Base-by-base conservation (phyloP, 768 basidiomycete species). In the Dioszegia aurantiaca region DNA sequence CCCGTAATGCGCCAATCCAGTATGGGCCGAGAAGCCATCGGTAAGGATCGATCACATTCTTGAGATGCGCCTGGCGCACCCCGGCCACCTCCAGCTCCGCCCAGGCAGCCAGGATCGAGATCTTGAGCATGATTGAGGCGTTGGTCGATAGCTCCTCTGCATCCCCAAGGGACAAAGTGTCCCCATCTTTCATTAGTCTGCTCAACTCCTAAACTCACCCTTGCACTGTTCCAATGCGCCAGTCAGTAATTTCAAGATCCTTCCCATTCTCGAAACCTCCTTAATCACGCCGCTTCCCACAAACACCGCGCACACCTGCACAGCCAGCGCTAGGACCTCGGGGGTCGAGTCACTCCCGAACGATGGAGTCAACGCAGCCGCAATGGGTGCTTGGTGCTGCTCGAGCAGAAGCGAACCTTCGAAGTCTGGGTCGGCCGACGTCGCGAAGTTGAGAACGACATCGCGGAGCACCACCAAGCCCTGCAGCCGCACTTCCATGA, bases 321-420 rank as follows among this genome's bases (percentile, higher is more conserved):
- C 86, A 1, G 92, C 94, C 24, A 89, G 86, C 0, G 93, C 89
- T 39, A 97, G 72, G 30, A 98, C 93, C 73, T 99, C 94, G 0
- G 94, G 94, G 0, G 91, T 90, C 0, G 92, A 90, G 72, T 98
- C 95, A 0, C 90, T 82, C 1, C 90, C 91, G 70, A 99, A 98
- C 0, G 93, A 92, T 0, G 95, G 94, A 0, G 94, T 98, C 17
- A 98, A 81, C 0, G 95, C 95, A 19, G 95, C 91, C 1, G 94
- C 95, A 59, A 99, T 94, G 0, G 95, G 94, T 0, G 95, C 94
- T 78, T 99, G 95, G 75, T 95, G 88, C 74, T 99, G 95, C 72
- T 99, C 94, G 12, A 99, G 83, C 2, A 99, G 80, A 4, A 93
- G 80, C 0, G 89, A 85, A 59, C 90, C 90, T 31, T 89, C 88